Evolutionary conservation across 192 early-diverging fungal genomes (phyloP).

Genomic region (Rhizophlyctis rosea): DNA sequence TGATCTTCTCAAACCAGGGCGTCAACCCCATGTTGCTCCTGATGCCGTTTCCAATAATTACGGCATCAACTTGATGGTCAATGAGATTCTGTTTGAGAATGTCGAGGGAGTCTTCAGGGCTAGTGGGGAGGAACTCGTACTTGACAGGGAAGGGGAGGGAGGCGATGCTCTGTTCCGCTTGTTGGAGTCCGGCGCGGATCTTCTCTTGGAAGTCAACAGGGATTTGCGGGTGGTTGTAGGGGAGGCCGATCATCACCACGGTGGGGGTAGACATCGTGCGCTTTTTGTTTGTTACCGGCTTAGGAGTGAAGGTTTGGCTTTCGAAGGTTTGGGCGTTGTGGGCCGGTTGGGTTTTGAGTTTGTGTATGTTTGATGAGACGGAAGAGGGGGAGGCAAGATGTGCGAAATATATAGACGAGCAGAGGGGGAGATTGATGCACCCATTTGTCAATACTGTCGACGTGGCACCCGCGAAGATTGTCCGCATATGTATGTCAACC

Average conservation of each 20-base stretch:
- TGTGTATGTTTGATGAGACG: too few species aligned
- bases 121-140: slow-evolving; percentile 1
- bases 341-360: too few species aligned
- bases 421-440: too few species aligned
- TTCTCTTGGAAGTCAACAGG: slow-evolving; percentile 4
- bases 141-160: slow-evolving; percentile 3
- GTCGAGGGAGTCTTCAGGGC: not conserved
- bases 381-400: too few species aligned
- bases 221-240: slow-evolving; percentile 4
- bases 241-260: slow-evolving; percentile 12
- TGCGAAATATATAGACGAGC: too few species aligned
- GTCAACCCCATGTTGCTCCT: not conserved
- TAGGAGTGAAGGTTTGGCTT: too few species aligned
- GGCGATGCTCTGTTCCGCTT: not conserved
- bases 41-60: slow-evolving; percentile 11
- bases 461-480: too few species aligned
- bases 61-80: not conserved
- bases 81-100: not conserved
- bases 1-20: slow-evolving; percentile 6
- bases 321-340: too few species aligned
- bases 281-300: too few species aligned
- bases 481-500: too few species aligned
- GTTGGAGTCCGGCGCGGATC: slow-evolving; percentile 1
- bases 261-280: not conserved
- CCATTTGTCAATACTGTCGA: too few species aligned